Conservation (phyloP, 2,329 filamentous ascomycete species). For the Colletotrichum viniferum region DNA sequence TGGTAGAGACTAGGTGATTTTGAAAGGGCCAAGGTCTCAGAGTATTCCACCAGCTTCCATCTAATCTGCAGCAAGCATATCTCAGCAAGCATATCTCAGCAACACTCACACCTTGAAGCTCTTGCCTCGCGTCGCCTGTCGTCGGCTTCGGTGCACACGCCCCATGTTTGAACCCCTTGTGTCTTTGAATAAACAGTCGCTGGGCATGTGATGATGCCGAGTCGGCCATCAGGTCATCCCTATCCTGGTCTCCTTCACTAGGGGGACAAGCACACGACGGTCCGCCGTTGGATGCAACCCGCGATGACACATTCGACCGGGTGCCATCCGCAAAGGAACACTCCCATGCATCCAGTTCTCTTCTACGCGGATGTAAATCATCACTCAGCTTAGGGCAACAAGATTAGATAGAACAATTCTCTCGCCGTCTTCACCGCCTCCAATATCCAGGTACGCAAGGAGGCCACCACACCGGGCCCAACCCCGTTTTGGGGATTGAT, state of each 20-base stretch:
- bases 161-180: background rate
- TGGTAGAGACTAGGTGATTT: background rate
- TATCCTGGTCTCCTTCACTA: background rate
- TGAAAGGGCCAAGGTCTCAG: background rate
- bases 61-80: background rate
- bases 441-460: background rate
- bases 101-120: background rate
- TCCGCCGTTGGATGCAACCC: background rate
- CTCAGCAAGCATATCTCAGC: background rate
- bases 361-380: background rate
- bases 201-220: background rate
- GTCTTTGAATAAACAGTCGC: background rate
- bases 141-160: background rate
- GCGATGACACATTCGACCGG: background rate
- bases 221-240: background rate
- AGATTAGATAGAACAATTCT: background rate
- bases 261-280: background rate
- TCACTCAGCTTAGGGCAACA: background rate
- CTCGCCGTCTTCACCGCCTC: background rate
- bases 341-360: background rate
- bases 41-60: background rate
- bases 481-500: background rate
- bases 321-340: background rate
- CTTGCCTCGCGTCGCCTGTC: background rate
- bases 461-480: background rate